These are phyloP conservation scores for Cadophora malorum DNA, from an alignment of 2,329 filamentous ascomycete genomes.

Conservation along the genomic window DNA sequence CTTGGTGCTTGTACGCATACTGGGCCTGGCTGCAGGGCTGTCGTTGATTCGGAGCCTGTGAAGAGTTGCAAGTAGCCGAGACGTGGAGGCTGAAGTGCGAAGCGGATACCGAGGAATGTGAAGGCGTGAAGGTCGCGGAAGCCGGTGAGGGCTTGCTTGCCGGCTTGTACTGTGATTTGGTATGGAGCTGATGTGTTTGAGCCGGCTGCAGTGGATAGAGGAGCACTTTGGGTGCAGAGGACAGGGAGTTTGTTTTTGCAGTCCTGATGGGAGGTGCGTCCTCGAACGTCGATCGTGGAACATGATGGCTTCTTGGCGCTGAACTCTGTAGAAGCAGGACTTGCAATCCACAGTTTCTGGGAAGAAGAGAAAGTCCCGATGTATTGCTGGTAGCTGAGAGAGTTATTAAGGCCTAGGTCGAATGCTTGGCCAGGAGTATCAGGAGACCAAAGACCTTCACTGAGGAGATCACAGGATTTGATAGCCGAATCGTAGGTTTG, in stretches of 20 bases:
- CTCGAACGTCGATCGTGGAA: slow-evolving; percentile 7
- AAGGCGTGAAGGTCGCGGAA: not conserved
- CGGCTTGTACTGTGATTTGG: slow-evolving; percentile 47
- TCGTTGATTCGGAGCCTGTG: slow-evolving; percentile 51
- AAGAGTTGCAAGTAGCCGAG: not conserved
- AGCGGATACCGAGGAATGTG: slow-evolving; percentile 1
- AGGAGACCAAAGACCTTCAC: slow-evolving; percentile 23
- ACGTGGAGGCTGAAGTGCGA: slow-evolving; percentile 1
- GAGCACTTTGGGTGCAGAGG: slow-evolving; percentile 54
- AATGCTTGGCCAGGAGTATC: slow-evolving; percentile 4
- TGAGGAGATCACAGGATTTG: slow-evolving; percentile 9
- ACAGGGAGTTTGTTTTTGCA: slow-evolving; percentile 48
- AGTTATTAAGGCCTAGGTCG: slow-evolving; percentile 23
- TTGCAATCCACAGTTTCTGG: slow-evolving; percentile 27
- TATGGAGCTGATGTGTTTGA: slow-evolving; percentile 46
- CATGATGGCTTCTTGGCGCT: not conserved
- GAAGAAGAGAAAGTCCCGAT: slow-evolving; percentile 1
- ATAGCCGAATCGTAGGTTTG: not conserved
- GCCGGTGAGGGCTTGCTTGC: slow-evolving; percentile 19
- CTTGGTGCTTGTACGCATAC: slow-evolving; percentile 50
- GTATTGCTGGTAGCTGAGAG: slow-evolving; percentile 25
- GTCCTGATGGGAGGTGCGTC: not conserved
- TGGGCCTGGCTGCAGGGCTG: slow-evolving; percentile 45
- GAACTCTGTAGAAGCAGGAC: not conserved
- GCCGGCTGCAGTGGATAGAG: slow-evolving; percentile 31